A percentile compares a stretch with the other conserved stretches of the same genome.
Evolutionary conservation across 2,329 filamentous ascomycete species (phyloP).

Genomic region (Orbilia quercus): DNA sequence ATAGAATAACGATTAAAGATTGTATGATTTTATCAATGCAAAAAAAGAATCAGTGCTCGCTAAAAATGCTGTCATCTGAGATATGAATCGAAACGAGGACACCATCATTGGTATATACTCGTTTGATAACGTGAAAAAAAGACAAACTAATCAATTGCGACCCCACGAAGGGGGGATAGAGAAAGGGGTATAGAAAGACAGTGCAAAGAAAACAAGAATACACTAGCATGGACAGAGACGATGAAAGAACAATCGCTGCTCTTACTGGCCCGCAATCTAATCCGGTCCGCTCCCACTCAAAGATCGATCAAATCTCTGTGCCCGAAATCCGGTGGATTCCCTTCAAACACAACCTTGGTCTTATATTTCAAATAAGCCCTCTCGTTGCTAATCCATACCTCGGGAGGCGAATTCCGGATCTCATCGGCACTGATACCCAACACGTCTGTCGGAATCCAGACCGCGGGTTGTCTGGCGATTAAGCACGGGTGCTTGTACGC

Average conservation of each 20-base stretch:
- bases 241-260: neutral
- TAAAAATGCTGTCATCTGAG: slow-evolving; percentile 34
- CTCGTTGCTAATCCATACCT: slow-evolving; percentile 86
- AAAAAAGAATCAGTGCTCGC: slow-evolving; percentile 21
- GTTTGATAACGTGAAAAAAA: slow-evolving; percentile 2
- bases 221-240: slow-evolving; percentile 13
- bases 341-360: slow-evolving; percentile 82
- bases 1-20: neutral
- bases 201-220: slow-evolving; percentile 17
- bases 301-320: slow-evolving; percentile 87
- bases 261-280: neutral
- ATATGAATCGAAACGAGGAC: neutral
- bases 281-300: slow-evolving; percentile 63
- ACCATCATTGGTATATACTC: neutral
- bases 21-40: slow-evolving; percentile 2
- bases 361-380: slow-evolving; percentile 91
- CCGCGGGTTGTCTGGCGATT: slow-evolving; percentile 82
- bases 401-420: slow-evolving; percentile 79
- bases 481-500: slow-evolving; percentile 92
- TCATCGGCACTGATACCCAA: slow-evolving; percentile 93
- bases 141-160: neutral
- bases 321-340: slow-evolving; percentile 87
- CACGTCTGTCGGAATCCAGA: slow-evolving; percentile 94
- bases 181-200: slow-evolving; percentile 21
- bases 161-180: neutral